Evolutionary conservation across 2,329 filamentous ascomycete genomes (phyloP).

Genomic region (Xylariomycetidae sp.): DNA sequence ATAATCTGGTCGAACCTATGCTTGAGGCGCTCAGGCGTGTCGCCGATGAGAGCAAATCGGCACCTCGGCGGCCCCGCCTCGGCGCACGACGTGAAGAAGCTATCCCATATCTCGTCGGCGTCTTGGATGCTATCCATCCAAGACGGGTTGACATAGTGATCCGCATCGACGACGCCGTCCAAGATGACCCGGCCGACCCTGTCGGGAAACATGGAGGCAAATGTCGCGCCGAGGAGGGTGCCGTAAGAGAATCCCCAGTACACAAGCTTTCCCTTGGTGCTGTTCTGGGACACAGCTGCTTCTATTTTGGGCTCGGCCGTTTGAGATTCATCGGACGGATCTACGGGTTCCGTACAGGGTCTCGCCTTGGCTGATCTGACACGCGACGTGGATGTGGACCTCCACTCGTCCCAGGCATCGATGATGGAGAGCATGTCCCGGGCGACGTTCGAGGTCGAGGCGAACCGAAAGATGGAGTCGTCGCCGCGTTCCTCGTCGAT

Average conservation of each 20-base stretch:
- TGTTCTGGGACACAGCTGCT: constrained; percentile 7
- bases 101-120: constrained; percentile 39
- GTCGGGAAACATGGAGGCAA: constrained; percentile 38
- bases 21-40: constrained; percentile 25
- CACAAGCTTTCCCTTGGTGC: constrained; percentile 26
- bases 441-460: constrained; percentile 30
- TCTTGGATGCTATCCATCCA: constrained; percentile 37
- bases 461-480: constrained; percentile 28
- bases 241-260: constrained; percentile 40
- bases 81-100: constrained; percentile 44
- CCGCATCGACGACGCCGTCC: constrained; percentile 31
- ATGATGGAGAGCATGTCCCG: constrained; percentile 38
- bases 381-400: constrained; percentile 7
- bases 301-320: constrained; percentile 8
- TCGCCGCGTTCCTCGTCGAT: constrained; percentile 23
- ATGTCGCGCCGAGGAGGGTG: constrained; percentile 33
- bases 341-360: constrained; percentile 7
- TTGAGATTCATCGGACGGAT: constrained; percentile 3
- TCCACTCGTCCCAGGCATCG: constrained; percentile 33
- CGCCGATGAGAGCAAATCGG: constrained; percentile 31
- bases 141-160: constrained; percentile 37
- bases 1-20: constrained; percentile 28
- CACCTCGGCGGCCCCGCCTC: constrained; percentile 37
- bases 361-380: constrained; percentile 8
- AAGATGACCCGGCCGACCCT: constrained; percentile 38